phyloP scores from a whole-genome alignment of 441 rosid species.

The Flueggea neowawraea region DNA sequence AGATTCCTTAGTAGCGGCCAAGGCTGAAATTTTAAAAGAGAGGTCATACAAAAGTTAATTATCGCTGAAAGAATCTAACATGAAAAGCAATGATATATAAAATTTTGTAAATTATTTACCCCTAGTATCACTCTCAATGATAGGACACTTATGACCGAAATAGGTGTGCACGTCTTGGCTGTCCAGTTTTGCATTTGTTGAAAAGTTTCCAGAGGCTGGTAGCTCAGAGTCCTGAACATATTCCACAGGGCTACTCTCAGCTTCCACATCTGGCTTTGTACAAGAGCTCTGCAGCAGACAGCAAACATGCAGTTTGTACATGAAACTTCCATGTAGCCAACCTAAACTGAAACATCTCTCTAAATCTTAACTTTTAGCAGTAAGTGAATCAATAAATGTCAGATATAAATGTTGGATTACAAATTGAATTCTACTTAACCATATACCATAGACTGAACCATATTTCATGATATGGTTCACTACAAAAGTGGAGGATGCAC shows the following conservation, averaged over 20 bases:
- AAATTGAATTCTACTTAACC: no score
- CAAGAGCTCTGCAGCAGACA: constrained; percentile 79
- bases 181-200: constrained; percentile 22
- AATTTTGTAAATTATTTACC: constrained; percentile 29
- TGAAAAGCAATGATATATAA: neutral
- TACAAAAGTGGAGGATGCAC: no score
- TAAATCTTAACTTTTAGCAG: no score
- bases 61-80: neutral
- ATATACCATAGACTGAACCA: no score
- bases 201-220: constrained; percentile 22
- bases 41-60: neutral
- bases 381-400: no score
- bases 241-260: constrained; percentile 45
- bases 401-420: no score
- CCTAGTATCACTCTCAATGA: constrained; percentile 25
- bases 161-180: constrained; percentile 18
- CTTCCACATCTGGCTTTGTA: constrained; percentile 67
- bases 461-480: no score
- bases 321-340: constrained; percentile 21
- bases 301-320: constrained; percentile 23
- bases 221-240: constrained; percentile 22
- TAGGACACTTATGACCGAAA: constrained; percentile 23
- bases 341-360: constrained; percentile 7
- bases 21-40: constrained; percentile 19
- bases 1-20: constrained; percentile 22